These are phyloP conservation scores for Fusarium pseudonygamai DNA, from an alignment of 2,329 filamentous ascomycete genomes.

Conservation along the genomic window DNA sequence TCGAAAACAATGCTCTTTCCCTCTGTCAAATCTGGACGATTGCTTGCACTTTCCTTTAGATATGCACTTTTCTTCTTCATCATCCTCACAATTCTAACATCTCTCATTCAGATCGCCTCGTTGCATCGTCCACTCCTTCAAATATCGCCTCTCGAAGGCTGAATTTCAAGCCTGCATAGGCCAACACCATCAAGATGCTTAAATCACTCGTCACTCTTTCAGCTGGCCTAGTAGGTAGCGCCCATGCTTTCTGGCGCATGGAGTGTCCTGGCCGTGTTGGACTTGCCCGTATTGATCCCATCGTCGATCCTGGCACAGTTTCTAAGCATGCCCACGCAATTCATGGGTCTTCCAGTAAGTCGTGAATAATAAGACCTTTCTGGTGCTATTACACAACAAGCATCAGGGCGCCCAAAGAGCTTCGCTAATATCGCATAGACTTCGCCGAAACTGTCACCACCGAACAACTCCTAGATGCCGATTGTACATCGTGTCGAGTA, in stretches of 20 bases:
- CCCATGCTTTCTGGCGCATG: constrained; percentile 87
- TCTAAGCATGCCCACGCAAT: constrained; percentile 78
- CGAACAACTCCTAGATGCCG: constrained; percentile 64
- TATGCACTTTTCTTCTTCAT: not conserved
- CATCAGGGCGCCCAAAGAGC: not conserved
- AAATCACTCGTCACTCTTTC: constrained; percentile 47
- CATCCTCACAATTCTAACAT: constrained; percentile 24
- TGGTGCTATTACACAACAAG: no score
- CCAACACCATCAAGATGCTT: constrained; percentile 44
- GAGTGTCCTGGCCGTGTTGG: constrained; percentile 78
- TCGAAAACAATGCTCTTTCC: constrained; percentile 15
- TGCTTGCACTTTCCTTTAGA: constrained; percentile 9
- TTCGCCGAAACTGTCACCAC: constrained; percentile 69
- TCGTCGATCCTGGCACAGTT: constrained; percentile 69
- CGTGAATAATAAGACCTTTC: no score
- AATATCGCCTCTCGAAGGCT: constrained; percentile 11
- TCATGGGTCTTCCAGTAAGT: constrained; percentile 80
- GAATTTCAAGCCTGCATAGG: constrained; percentile 41
- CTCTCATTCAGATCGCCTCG: constrained; percentile 45
- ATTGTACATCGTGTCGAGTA: constrained; percentile 85
- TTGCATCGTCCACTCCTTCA: constrained; percentile 50
- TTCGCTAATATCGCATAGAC: constrained; percentile 57
- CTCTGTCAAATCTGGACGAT: not conserved
- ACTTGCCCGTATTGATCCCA: constrained; percentile 78
- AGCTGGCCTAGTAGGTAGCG: constrained; percentile 50